phyloP scores from a whole-genome alignment of 202 grass and related monocot species.

The Eragrostis tef region DNA sequence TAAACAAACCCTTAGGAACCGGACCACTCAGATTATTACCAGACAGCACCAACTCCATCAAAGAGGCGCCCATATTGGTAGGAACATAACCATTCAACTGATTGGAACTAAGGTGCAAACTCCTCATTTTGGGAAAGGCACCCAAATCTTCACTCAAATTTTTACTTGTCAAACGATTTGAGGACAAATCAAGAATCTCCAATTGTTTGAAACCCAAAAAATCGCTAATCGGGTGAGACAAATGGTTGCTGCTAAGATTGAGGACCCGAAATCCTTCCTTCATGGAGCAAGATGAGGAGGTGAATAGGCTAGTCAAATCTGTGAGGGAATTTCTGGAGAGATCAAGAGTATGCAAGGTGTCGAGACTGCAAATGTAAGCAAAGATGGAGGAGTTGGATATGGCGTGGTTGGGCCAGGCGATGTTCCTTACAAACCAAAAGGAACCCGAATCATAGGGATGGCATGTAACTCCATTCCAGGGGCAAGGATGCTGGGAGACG shows the following conservation, averaged over 20 bases:
- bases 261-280: slow-evolving; percentile 44
- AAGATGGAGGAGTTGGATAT: slow-evolving; percentile 45
- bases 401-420: slow-evolving; percentile 44
- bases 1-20: too few relatives aligned
- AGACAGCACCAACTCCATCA: slow-evolving; percentile 60
- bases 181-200: too few relatives aligned
- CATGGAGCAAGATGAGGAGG: slow-evolving; percentile 48
- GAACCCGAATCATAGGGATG: slow-evolving; percentile 2
- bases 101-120: slow-evolving; percentile 64
- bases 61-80: not conserved
- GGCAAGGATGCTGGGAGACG: slow-evolving; percentile 44
- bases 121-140: slow-evolving; percentile 45
- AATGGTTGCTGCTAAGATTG: slow-evolving; percentile 70
- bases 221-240: too few relatives aligned
- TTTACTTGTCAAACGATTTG: too few relatives aligned
- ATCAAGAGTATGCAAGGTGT: slow-evolving; percentile 52
- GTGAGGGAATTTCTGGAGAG: slow-evolving; percentile 53
- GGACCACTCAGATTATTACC: too few relatives aligned
- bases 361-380: slow-evolving; percentile 46
- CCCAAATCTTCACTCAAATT: too few relatives aligned
- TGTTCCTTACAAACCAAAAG: slow-evolving; percentile 30
- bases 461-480: slow-evolving; percentile 48
- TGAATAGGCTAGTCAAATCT: slow-evolving; percentile 32
- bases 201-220: too few relatives aligned
- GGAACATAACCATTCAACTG: slow-evolving; percentile 30